Evolutionary conservation across 768 basidiomycete genomes (phyloP).

Genomic region (Mycena vulgaris): DNA sequence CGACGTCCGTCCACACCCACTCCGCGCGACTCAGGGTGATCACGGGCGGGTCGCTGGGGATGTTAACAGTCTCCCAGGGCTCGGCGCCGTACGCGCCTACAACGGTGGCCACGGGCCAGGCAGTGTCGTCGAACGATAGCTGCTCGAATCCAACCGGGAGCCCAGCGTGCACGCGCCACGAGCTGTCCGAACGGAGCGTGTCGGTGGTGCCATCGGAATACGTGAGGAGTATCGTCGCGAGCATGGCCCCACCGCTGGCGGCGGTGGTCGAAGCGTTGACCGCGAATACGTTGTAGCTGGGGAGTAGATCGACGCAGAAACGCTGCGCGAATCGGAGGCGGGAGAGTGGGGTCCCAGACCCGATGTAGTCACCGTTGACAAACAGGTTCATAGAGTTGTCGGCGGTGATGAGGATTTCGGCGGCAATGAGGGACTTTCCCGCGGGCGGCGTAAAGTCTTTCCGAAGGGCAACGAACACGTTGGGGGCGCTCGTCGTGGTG

Average conservation of each 20-base stretch:
- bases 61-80: not conserved
- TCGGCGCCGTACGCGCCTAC: not conserved
- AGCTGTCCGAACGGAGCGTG: no score
- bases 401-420: conserved; percentile 9
- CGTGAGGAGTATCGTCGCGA: no score
- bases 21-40: no score
- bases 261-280: conserved; percentile 2
- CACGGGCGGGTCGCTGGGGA: no score
- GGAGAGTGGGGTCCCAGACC: not conserved
- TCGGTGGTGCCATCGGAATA: no score
- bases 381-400: not conserved
- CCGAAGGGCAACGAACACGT: not conserved
- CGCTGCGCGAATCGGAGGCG: not conserved
- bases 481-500: no score
- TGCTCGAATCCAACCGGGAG: not conserved
- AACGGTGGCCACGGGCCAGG: not conserved
- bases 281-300: no score
- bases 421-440: conserved; percentile 9
- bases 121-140: not conserved
- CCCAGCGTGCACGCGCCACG: not conserved
- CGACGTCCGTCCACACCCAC: not conserved
- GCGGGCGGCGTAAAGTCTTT: conserved; percentile 6
- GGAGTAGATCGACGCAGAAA: no score
- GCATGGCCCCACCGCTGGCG: no score
- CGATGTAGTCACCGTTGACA: conserved; percentile 18